These are phyloP conservation scores for Teratosphaeria viscida DNA, from an alignment of 2,329 filamentous ascomycete species.

Conservation along the genomic window DNA sequence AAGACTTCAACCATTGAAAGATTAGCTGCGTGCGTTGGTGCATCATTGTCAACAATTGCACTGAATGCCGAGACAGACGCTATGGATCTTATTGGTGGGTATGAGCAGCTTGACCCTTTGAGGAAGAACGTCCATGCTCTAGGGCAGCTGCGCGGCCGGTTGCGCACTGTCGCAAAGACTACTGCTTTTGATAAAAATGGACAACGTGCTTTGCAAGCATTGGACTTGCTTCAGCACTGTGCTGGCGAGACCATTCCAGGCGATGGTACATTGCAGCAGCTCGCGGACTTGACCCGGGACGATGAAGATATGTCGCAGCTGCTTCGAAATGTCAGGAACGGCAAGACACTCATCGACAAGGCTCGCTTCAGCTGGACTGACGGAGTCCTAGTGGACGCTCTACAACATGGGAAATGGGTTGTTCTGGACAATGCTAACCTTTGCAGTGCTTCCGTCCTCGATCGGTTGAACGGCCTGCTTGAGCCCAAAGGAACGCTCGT, in stretches of 20 bases:
- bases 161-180: background rate
- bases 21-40: conserved; percentile 68
- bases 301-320: background rate
- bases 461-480: conserved; percentile 85
- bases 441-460: conserved; percentile 87
- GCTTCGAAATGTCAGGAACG: conserved; percentile 1
- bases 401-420: conserved; percentile 81
- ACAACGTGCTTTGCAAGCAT: background rate
- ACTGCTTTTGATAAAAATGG: background rate
- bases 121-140: conserved; percentile 31
- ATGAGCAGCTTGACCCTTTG: conserved; percentile 82
- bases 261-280: background rate
- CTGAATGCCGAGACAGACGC: conserved; percentile 94
- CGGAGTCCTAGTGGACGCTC: conserved; percentile 77
- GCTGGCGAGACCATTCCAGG: background rate
- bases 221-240: background rate
- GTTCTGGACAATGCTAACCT: conserved; percentile 96
- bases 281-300: background rate
- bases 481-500: conserved; percentile 81
- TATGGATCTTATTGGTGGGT: conserved; percentile 93
- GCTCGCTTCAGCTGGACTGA: conserved; percentile 95
- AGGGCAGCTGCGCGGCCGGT: conserved; percentile 1
- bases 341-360: conserved; percentile 44
- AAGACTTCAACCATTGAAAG: conserved; percentile 75
- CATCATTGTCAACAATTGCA: conserved; percentile 67